phyloP scores from a whole-genome alignment of 2,329 filamentous ascomycete species.

The Aspergillus pseudoterreus region DNA sequence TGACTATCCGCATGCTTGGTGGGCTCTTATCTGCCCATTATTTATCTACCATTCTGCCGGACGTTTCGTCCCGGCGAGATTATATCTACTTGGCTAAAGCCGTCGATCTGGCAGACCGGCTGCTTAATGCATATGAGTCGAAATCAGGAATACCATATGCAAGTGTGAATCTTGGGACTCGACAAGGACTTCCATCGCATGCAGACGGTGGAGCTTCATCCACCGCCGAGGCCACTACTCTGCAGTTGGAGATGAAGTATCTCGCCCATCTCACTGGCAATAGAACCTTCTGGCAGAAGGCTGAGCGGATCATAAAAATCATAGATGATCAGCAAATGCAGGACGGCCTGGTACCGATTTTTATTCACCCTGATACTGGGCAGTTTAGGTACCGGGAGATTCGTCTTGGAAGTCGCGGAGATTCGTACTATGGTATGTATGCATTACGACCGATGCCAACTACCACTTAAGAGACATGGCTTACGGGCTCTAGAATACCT shows the following conservation, averaged over 20 bases:
- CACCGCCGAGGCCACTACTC: constrained; percentile 84
- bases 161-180: constrained; percentile 80
- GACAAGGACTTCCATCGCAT: constrained; percentile 74
- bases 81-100: constrained; percentile 88
- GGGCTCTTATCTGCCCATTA: constrained; percentile 92
- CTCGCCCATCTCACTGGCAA: constrained; percentile 92
- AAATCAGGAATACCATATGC: constrained; percentile 82
- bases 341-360: constrained; percentile 92
- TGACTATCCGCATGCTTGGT: constrained; percentile 94
- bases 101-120: constrained; percentile 81
- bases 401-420: constrained; percentile 87
- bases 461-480: background rate
- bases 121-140: constrained; percentile 85
- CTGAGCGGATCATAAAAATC: constrained; percentile 65
- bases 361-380: constrained; percentile 74
- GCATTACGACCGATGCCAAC: too few species aligned
- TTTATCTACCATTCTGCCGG: constrained; percentile 76
- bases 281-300: constrained; percentile 87
- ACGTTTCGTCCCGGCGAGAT: constrained; percentile 84
- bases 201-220: constrained; percentile 83
- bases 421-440: constrained; percentile 77
- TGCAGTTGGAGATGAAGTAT: constrained; percentile 97
- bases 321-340: constrained; percentile 75
- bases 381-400: constrained; percentile 81
- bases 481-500: constrained; percentile 66